Base-by-base conservation (phyloP, 495 filamentous ascomycete genomes). In the Bombardia bombarda region DNA sequence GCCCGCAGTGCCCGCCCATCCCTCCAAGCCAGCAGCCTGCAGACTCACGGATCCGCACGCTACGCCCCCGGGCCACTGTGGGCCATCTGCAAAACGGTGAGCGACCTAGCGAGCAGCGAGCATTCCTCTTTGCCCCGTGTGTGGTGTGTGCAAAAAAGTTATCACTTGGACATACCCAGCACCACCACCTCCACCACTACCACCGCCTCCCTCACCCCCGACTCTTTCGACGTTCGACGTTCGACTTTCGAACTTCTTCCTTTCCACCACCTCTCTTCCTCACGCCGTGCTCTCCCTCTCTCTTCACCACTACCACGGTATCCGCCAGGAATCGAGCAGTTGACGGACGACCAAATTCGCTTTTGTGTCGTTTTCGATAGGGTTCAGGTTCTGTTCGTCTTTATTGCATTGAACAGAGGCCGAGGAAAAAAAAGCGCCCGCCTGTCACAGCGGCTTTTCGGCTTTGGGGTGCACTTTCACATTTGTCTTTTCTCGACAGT, bases 271-370 rank as follows among this genome's bases (percentile, higher is more conserved):
- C 42, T 56, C 52, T 28, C 39, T 38, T 43, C 43, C 45, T 32
- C 47, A 42, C 43, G 33, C 32, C 51, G 48, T 43, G 46, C 24
- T 40, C 44, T 40, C 26, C 25, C 41, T 46, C 55, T 49, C 38
- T 43, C 51, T 49, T 36, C 32, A 35, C 41, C 26, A 54, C 53
- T 49, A 47, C 43, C 43, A 33, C 45, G 40, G 50, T 55, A 47
- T 52, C 52, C 53, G 40, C 51, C 52, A 47, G 46, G 47, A 42
- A 52, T 45, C 54, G 47, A 52, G 42, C 47, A 47, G 52, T 48
- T 47, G 55, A 62, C 58, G 51, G 52, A 46, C 58, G 61, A 52
- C 61, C 61, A 64, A 59, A 64, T 64, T 64, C 56, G 53, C 33
- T 64, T 64, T 64, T 64, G 61, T 45, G 58, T 62, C 52, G 61